phyloP scores from a whole-genome alignment of 352 stramenopile genomes.

The Phytopythium sindhum region DNA sequence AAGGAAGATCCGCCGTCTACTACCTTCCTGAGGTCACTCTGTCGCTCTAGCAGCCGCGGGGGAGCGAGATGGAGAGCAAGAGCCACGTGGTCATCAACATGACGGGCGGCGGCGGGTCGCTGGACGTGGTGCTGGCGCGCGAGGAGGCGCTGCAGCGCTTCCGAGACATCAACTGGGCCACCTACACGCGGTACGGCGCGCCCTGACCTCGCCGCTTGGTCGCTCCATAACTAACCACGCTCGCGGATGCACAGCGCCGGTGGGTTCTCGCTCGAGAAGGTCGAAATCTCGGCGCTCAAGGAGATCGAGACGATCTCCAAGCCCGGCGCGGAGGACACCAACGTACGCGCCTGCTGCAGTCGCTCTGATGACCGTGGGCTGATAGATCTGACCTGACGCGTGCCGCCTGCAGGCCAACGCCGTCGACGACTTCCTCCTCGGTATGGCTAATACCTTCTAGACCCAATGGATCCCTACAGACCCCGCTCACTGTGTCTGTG shows the following conservation, averaged over 20 bases:
- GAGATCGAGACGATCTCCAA: slow-evolving; percentile 80
- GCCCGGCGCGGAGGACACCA: slow-evolving; percentile 49
- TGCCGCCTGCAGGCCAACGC: slow-evolving; percentile 40
- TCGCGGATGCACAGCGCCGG: slow-evolving; percentile 30
- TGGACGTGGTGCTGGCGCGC: slow-evolving; percentile 70
- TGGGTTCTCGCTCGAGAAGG: slow-evolving; percentile 81
- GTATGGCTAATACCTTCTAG: slow-evolving; percentile 7
- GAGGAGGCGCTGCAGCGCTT: slow-evolving; percentile 86
- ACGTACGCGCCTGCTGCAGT: slow-evolving; percentile 29
- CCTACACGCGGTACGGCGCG: slow-evolving; percentile 65
- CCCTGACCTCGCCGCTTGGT: background rate
- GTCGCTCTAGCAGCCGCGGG: background rate
- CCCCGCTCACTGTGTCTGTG: background rate
- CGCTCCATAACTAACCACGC: background rate
- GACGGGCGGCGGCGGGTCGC: slow-evolving; percentile 31
- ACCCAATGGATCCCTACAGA: background rate
- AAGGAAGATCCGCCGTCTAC: background rate
- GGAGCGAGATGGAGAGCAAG: slow-evolving; percentile 44
- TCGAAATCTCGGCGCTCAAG: slow-evolving; percentile 83
- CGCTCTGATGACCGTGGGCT: slow-evolving; percentile 4
- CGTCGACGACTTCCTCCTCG: slow-evolving; percentile 68
- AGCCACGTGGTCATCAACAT: slow-evolving; percentile 74
- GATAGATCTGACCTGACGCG: slow-evolving; percentile 12
- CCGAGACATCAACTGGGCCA: slow-evolving; percentile 89
- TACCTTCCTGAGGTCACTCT: background rate